Evolutionary conservation across 257 asterid genomes (phyloP).

Genomic region (Knoxia roxburghii): DNA sequence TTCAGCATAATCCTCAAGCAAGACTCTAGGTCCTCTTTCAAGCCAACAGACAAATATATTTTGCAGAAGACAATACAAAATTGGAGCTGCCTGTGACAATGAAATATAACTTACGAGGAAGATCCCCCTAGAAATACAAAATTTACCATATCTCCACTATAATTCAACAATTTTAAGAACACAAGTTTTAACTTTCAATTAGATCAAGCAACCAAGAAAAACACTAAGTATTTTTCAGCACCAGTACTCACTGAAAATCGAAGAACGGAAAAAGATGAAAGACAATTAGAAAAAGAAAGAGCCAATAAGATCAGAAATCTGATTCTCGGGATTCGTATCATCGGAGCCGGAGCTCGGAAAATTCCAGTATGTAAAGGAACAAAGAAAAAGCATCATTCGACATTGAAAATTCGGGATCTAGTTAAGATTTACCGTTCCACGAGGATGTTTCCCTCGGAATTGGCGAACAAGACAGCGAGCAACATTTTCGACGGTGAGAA

Average conservation of each 20-base stretch:
- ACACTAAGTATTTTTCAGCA: not conserved
- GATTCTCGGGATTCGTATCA: not conserved
- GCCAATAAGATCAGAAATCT: no score
- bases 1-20: not conserved
- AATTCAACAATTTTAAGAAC: not conserved
- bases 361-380: not conserved
- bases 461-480: conserved; percentile 80
- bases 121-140: not conserved
- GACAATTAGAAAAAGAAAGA: no score
- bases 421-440: conserved; percentile 62
- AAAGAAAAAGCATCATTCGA: not conserved
- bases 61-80: not conserved
- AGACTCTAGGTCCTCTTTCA: not conserved
- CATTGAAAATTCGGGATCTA: not conserved
- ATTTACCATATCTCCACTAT: not conserved
- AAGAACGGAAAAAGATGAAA: no score
- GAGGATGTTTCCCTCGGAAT: conserved; percentile 90
- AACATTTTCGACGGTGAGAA: conserved; percentile 34
- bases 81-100: not conserved
- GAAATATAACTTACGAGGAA: not conserved
- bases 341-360: not conserved
- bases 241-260: not conserved
- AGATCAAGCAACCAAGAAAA: not conserved
- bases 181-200: not conserved
- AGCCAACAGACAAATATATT: not conserved